Evolutionary conservation across 1,139 yeast genomes (phyloP).

Genomic region (Yamadazyma buinensis): DNA sequence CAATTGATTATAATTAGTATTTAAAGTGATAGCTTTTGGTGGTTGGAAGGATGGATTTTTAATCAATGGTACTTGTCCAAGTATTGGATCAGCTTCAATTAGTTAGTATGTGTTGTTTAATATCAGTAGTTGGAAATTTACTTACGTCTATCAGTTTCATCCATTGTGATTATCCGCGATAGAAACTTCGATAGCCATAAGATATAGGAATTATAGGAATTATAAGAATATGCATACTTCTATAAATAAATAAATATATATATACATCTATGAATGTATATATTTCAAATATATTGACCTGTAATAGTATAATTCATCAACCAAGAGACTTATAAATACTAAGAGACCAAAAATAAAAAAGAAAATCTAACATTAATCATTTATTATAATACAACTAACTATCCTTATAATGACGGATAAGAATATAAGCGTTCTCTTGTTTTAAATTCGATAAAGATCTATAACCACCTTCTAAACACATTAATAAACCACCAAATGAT

Average conservation of each 20-base stretch:
- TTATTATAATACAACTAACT: conserved; percentile 18
- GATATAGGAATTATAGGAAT: too few relatives aligned
- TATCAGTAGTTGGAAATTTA: too few relatives aligned
- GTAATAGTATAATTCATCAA: too few relatives aligned
- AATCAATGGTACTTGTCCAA: conserved; percentile 56
- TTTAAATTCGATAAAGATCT: conserved; percentile 83
- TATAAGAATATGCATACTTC: too few relatives aligned
- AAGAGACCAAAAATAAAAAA: too few relatives aligned
- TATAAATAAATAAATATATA: too few relatives aligned
- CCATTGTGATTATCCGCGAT: conserved; percentile 12
- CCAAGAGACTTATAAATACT: too few relatives aligned
- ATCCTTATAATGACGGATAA: conserved; percentile 70
- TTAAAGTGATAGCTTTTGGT: conserved; percentile 56
- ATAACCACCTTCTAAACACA: conserved; percentile 94
- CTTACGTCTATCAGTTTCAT: conserved; percentile 20
- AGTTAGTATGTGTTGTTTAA: conserved; percentile 3
- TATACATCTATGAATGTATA: too few relatives aligned
- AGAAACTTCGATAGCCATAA: too few relatives aligned
- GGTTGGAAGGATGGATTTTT: conserved; percentile 53
- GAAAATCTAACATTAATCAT: background rate
- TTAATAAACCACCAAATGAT: conserved; percentile 91
- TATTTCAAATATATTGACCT: too few relatives aligned
- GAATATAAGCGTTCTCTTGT: conserved; percentile 89
- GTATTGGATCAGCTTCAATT: conserved; percentile 44
- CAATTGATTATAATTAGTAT: conserved; percentile 45